Percentiles rank a stretch among this genome's conserved stretches.
phyloP scores from a whole-genome alignment of 768 basidiomycete species.

The Plicaturopsis crispa region DNA sequence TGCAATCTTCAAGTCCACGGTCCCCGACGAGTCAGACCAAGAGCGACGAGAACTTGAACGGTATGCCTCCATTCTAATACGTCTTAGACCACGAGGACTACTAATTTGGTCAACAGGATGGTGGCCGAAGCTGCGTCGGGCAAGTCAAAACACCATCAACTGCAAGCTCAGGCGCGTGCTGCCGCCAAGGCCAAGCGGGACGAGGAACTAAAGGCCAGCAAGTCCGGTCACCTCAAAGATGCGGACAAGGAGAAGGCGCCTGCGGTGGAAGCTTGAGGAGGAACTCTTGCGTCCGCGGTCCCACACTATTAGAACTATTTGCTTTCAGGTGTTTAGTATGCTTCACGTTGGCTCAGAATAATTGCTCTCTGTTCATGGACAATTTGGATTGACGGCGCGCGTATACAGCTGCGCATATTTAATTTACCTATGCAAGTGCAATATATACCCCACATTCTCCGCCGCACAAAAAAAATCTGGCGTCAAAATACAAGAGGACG shows the following conservation, averaged over 20 bases:
- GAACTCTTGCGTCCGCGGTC: slow-evolving; percentile 1
- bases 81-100: slow-evolving; percentile 3
- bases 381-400: too few species aligned
- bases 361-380: too few species aligned
- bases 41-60: slow-evolving; percentile 93
- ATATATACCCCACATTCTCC: too few species aligned
- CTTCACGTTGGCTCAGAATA: too few species aligned
- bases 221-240: slow-evolving; percentile 21
- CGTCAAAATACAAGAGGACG: too few species aligned
- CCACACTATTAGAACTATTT: too few species aligned
- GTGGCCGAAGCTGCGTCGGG: slow-evolving; percentile 80
- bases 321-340: too few species aligned
- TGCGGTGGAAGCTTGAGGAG: slow-evolving; percentile 7
- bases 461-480: too few species aligned
- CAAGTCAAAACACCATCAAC: slow-evolving; percentile 49
- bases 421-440: too few species aligned
- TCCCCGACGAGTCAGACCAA: slow-evolving; percentile 87
- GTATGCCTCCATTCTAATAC: slow-evolving; percentile 30
- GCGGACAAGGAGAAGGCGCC: slow-evolving; percentile 10
- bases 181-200: slow-evolving; percentile 28
- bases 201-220: slow-evolving; percentile 31
- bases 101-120: slow-evolving; percentile 40
- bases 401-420: too few species aligned
- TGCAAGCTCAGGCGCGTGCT: slow-evolving; percentile 13
- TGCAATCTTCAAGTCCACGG: slow-evolving; percentile 77